These are phyloP conservation scores for Fraxinus albicans DNA, from an alignment of 305 asterid genomes.

Conservation along the genomic window DNA sequence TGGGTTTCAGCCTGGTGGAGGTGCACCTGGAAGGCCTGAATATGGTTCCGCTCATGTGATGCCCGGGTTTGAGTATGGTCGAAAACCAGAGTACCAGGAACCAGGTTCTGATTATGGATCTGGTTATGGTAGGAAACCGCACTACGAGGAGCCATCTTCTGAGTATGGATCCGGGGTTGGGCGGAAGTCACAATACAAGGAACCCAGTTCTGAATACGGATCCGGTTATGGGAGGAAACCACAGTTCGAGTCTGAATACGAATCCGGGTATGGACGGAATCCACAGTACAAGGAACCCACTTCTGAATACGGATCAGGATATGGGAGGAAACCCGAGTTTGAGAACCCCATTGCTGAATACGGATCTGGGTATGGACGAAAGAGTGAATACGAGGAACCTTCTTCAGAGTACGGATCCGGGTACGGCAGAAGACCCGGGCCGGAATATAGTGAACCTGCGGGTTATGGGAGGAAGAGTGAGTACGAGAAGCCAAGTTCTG, in stretches of 20 bases:
- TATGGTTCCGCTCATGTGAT: conserved; percentile 17
- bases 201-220: conserved; percentile 23
- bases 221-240: conserved; percentile 24
- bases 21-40: conserved; percentile 8
- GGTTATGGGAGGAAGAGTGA: conserved; percentile 23
- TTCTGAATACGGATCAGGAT: conserved; percentile 14
- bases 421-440: conserved; percentile 20
- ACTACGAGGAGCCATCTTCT: conserved; percentile 16
- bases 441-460: conserved; percentile 21
- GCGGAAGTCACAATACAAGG: conserved; percentile 17
- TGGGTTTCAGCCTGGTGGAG: conserved; percentile 41
- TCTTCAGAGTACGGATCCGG: conserved; percentile 28
- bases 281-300: background rate
- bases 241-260: background rate
- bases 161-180: conserved; percentile 27
- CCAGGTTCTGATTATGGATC: conserved; percentile 25
- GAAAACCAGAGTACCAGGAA: conserved; percentile 26
- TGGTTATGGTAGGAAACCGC: conserved; percentile 16
- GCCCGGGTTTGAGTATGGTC: conserved; percentile 32
- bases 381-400: conserved; percentile 7
- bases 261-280: conserved; percentile 21
- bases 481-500: conserved; percentile 21
- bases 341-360: conserved; percentile 11
- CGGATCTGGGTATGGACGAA: conserved; percentile 30
- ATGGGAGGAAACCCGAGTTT: conserved; percentile 11